Conservation (phyloP, 176 grass and related monocot species). For the Oryza meridionalis region DNA sequence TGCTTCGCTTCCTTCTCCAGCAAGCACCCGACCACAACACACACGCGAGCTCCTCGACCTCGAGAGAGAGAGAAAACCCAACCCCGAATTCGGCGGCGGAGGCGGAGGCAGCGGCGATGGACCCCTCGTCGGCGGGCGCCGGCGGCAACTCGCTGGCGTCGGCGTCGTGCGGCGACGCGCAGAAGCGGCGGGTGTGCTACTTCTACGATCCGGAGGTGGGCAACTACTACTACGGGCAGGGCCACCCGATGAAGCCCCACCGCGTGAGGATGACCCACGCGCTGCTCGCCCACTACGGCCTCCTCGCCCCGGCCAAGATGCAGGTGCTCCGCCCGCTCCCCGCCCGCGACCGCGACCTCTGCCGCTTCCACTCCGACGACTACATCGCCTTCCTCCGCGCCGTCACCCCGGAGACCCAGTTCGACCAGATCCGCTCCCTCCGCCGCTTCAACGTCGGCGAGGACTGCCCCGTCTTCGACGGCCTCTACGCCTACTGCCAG, state of each 20-base stretch:
- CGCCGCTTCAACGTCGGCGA: constrained; percentile 87
- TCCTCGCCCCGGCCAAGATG: constrained; percentile 58
- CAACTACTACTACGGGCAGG: constrained; percentile 99
- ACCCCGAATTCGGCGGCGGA: neutral
- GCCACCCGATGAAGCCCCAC: constrained; percentile 92
- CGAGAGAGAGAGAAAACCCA: neutral
- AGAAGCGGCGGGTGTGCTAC: constrained; percentile 94
- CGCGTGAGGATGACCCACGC: constrained; percentile 96
- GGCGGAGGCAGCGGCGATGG: constrained; percentile 42
- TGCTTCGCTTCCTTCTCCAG: neutral
- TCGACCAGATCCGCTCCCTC: constrained; percentile 62
- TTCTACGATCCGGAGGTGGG: constrained; percentile 96
- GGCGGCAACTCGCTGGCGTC: constrained; percentile 80
- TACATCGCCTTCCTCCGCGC: constrained; percentile 79
- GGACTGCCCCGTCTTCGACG: constrained; percentile 91
- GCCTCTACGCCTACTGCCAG: constrained; percentile 86
- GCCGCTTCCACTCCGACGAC: constrained; percentile 94
- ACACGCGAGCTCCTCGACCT: neutral
- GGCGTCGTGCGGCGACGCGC: constrained; percentile 51
- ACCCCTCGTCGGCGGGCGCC: constrained; percentile 39
- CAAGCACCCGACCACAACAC: neutral
- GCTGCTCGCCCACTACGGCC: constrained; percentile 68
- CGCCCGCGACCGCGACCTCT: constrained; percentile 71
- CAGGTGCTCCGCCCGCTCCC: constrained; percentile 65
- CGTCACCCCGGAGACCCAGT: constrained; percentile 84